Conservation (phyloP, 257 asterid species). For the Penstemon barbatus region DNA sequence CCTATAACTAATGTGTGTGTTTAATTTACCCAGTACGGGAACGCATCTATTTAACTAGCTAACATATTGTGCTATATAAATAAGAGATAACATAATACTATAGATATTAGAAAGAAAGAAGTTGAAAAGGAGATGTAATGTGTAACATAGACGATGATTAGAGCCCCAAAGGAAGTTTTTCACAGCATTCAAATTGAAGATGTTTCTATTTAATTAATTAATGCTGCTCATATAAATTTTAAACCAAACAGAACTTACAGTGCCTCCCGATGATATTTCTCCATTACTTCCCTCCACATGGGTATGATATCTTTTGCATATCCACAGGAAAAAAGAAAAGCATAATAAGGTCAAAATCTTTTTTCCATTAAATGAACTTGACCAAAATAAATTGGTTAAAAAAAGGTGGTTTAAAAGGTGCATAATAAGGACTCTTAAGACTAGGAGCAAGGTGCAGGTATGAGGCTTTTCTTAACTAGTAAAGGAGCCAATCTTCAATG, state of each 20-base stretch:
- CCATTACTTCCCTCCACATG: conserved; percentile 85
- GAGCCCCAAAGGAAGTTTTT: conserved; percentile 8
- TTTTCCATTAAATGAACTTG: conserved; percentile 16
- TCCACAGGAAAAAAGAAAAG: conserved; percentile 3
- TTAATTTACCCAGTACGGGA: not conserved
- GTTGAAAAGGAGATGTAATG: not conserved
- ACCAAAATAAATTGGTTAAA: not conserved
- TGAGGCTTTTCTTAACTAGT: not conserved
- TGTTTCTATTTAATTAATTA: not conserved
- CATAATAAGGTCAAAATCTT: conserved; percentile 1
- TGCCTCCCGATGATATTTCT: conserved; percentile 71
- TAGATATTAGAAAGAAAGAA: not conserved
- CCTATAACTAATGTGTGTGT: not conserved
- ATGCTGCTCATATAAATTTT: conserved; percentile 22
- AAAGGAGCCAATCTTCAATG: not conserved
- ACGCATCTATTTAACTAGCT: not conserved
- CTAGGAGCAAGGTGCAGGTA: not conserved
- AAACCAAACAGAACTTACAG: conserved; percentile 54
- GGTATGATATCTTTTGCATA: conserved; percentile 61
- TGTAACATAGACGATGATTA: not conserved
- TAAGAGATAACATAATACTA: not conserved
- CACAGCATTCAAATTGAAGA: not conserved
- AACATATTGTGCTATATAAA: not conserved
- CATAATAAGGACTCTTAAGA: not conserved
- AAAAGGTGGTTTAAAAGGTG: conserved; percentile 6